Base-by-base conservation (phyloP, 2,329 filamentous ascomycete species). In the Sporothrix sp. region DNA sequence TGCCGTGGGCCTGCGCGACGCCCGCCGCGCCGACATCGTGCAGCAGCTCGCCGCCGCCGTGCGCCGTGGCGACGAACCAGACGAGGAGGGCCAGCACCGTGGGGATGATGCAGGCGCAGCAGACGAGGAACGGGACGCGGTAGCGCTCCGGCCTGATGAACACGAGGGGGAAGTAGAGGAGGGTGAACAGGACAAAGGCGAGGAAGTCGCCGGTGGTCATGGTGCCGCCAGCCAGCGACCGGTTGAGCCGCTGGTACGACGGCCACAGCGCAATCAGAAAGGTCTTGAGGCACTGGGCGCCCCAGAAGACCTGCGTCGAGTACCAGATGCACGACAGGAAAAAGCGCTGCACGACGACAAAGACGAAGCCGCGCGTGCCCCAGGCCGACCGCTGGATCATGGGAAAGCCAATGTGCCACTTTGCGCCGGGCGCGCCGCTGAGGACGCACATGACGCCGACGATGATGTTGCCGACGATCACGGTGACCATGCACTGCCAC, bases 301-400 rank as follows among this genome's bases (percentile, higher is more conserved):
- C 64, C 40, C 63, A 65, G 62, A 62, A 67, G 50, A 66, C 71
- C 53, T 74, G 70, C 0, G 72, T 62, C 4, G 70, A 68, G 40
- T 66, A 71, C 71, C 71, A 75, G 35, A 74, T 71, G 51, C 74
- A 73, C 54, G 73, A 73, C 10, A 75, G 62, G 46, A 74, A 45
- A 28, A 71, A 66, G 3, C 72, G 66, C 56, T 73, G 70, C 5
- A 68, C 53, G 45, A 72, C 62, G 14, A 63, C 60, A 27, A 71
- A 58, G 53, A 67, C 67, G 7, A 63, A 60, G 6, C 69, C 69
- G 28, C 62, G 67, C 48, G 69, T 61, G 14, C 70, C 70, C 65
- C 67, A 72, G 33, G 66, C 61, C 20, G 62, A 61, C 7, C 68
- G 60, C 7, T 61, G 61, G 13, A 65, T 60, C 6, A 73, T 66